phyloP scores from a whole-genome alignment of 768 basidiomycete species.

The Flagelloscypha sp. region DNA sequence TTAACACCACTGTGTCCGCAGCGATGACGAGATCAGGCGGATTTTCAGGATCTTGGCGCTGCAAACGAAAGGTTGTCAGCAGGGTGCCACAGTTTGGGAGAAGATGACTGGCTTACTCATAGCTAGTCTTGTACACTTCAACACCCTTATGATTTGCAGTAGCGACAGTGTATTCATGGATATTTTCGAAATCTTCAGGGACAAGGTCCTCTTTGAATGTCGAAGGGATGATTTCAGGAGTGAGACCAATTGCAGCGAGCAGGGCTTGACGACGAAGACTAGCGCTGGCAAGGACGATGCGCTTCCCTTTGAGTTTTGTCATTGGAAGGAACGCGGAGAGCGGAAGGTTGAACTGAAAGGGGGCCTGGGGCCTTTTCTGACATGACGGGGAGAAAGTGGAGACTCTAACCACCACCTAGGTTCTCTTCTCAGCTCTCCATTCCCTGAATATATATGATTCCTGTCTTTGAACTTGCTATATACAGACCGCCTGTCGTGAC shows the following conservation, averaged over 20 bases:
- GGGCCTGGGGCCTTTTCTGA: too few relatives aligned
- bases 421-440: too few relatives aligned
- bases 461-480: too few relatives aligned
- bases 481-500: too few relatives aligned
- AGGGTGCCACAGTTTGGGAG: background rate
- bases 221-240: conserved; percentile 57
- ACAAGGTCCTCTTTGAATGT: conserved; percentile 56
- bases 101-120: conserved; percentile 26
- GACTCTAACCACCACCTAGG: too few relatives aligned
- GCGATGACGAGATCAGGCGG: conserved; percentile 75
- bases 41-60: conserved; percentile 53
- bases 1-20: conserved; percentile 94
- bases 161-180: conserved; percentile 64
- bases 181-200: conserved; percentile 41
- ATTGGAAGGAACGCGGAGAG: conserved; percentile 53
- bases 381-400: too few relatives aligned
- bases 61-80: conserved; percentile 8
- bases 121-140: conserved; percentile 69
- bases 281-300: conserved; percentile 78
- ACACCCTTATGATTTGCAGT: conserved; percentile 65
- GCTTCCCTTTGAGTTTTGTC: conserved; percentile 64
- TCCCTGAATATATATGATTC: too few relatives aligned
- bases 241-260: conserved; percentile 29
- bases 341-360: conserved; percentile 58
- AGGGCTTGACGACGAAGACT: conserved; percentile 68